Conservation (phyloP, 1,139 yeast genomes). For the Pichia sp. region DNA sequence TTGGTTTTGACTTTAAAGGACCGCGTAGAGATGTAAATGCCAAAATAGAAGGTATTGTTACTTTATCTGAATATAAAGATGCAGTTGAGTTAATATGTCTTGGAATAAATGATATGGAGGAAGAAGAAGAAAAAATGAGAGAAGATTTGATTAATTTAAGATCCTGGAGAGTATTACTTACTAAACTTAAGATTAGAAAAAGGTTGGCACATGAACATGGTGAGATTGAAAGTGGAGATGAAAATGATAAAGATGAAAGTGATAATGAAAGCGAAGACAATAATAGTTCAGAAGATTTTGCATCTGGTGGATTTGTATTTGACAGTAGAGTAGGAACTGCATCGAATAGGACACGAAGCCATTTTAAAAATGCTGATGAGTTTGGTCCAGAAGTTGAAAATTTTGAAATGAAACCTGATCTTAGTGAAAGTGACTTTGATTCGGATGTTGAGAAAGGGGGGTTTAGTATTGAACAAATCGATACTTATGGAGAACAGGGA, state of each 20-base stretch:
- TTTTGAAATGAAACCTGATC: conserved; percentile 5
- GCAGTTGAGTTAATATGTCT: conserved; percentile 57
- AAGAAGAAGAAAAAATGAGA: conserved; percentile 40
- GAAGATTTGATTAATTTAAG: conserved; percentile 49
- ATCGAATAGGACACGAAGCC: conserved; percentile 14
- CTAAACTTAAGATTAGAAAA: conserved; percentile 65
- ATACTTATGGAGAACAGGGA: neutral
- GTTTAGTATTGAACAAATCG: conserved; percentile 4
- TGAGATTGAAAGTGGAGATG: conserved; percentile 30
- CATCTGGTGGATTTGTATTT: conserved; percentile 19
- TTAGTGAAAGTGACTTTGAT: conserved; percentile 19
- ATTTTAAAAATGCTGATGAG: neutral
- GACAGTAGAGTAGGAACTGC: conserved; percentile 10
- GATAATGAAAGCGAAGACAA: conserved; percentile 8
- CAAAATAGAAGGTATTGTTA: conserved; percentile 68
- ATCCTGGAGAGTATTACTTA: conserved; percentile 68
- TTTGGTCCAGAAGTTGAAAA: conserved; percentile 4
- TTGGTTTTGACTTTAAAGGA: conserved; percentile 68
- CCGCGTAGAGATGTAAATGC: conserved; percentile 50
- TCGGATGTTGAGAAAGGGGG: conserved; percentile 2
- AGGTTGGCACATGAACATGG: conserved; percentile 68
- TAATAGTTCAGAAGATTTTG: conserved; percentile 5
- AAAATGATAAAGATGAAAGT: conserved; percentile 13
- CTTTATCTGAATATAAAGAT: conserved; percentile 56
- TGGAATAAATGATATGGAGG: conserved; percentile 49